These are phyloP conservation scores for Shiraia sp. DNA, from an alignment of 2,329 filamentous ascomycete genomes.

Conservation along the genomic window DNA sequence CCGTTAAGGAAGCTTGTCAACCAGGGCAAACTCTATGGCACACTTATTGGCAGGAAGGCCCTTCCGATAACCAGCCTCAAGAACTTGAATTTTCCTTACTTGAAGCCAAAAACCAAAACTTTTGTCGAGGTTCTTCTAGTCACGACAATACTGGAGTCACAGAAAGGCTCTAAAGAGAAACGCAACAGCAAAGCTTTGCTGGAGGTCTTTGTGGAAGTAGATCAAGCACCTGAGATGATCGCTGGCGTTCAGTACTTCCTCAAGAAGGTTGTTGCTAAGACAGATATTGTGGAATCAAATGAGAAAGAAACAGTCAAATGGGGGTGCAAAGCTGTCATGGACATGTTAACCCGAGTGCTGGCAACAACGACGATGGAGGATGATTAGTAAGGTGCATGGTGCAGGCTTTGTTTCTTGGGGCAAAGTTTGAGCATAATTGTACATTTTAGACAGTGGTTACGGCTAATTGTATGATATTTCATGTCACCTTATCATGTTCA, in stretches of 20 bases:
- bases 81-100: slow-evolving; percentile 75
- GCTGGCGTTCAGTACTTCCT: slow-evolving; percentile 80
- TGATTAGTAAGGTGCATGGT: slow-evolving; percentile 23
- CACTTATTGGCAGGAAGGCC: slow-evolving; percentile 63
- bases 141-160: slow-evolving; percentile 70
- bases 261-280: slow-evolving; percentile 72
- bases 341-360: slow-evolving; percentile 42
- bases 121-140: slow-evolving; percentile 84
- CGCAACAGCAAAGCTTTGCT: slow-evolving; percentile 63
- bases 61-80: slow-evolving; percentile 64
- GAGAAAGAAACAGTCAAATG: slow-evolving; percentile 57
- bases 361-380: slow-evolving; percentile 45
- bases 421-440: too few species aligned
- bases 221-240: slow-evolving; percentile 68
- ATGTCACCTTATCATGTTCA: too few species aligned
- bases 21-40: slow-evolving; percentile 68
- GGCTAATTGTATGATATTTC: too few species aligned
- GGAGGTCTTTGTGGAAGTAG: slow-evolving; percentile 68
- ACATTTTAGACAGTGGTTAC: too few species aligned
- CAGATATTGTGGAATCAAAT: slow-evolving; percentile 55
- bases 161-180: slow-evolving; percentile 51
- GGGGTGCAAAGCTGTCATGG: slow-evolving; percentile 46
- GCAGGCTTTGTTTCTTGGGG: not conserved
- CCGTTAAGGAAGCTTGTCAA: slow-evolving; percentile 66
- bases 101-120: slow-evolving; percentile 74